Conservation (phyloP, 768 basidiomycete genomes). For the Kwoniella pini region DNA sequence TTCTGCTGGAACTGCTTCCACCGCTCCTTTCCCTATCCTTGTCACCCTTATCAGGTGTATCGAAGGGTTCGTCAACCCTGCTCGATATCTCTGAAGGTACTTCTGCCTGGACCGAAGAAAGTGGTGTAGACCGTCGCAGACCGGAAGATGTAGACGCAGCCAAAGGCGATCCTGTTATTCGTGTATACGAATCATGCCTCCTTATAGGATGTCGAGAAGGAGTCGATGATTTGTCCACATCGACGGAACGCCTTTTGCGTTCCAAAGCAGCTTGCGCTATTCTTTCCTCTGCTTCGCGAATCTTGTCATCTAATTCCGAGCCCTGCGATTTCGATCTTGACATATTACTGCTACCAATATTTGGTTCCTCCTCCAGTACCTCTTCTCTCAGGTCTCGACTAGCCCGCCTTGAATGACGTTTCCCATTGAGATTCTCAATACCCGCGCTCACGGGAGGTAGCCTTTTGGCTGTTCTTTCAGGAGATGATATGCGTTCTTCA, state of each 20-base stretch:
- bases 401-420: constrained; percentile 3
- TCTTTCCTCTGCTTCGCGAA: constrained; percentile 23
- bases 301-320: constrained; percentile 22
- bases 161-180: constrained; percentile 5
- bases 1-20: constrained; percentile 34
- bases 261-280: constrained; percentile 6
- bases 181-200: constrained; percentile 13
- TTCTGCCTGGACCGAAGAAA: constrained; percentile 11
- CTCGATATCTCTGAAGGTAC: not conserved
- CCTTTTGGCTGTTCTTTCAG: constrained; percentile 11
- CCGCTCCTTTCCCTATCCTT: constrained; percentile 36
- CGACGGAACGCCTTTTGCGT: constrained; percentile 2
- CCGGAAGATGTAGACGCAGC: constrained; percentile 4
- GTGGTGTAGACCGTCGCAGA: constrained; percentile 13
- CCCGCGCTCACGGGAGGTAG: constrained; percentile 9
- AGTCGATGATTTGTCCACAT: constrained; percentile 3
- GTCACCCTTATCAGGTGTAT: constrained; percentile 12
- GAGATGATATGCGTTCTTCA: constrained; percentile 2
- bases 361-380: constrained; percentile 2
- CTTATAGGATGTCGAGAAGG: not conserved
- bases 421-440: not conserved
- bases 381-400: constrained; percentile 12
- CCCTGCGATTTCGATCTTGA: constrained; percentile 13
- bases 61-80: not conserved
- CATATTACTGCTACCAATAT: not conserved